Conservation (phyloP, 2,329 filamentous ascomycete species). For the Cadophora luteo-olivacea region DNA sequence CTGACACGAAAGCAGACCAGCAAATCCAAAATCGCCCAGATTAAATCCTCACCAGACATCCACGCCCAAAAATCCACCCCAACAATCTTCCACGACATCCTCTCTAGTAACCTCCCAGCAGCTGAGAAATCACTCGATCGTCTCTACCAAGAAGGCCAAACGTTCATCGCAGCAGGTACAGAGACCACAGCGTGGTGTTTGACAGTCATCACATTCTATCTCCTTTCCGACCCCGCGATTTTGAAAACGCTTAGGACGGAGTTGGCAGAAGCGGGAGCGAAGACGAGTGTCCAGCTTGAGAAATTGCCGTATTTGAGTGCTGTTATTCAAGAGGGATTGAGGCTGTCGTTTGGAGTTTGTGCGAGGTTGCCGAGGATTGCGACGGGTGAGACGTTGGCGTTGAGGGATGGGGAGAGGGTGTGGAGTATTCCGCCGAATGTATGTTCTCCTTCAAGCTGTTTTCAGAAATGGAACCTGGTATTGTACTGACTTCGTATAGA, state of each 20-base stretch:
- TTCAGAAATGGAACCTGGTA: background rate
- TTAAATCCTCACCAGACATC: background rate
- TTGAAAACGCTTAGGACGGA: slow-evolving; percentile 45
- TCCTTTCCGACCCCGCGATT: slow-evolving; percentile 45
- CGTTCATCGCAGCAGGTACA: slow-evolving; percentile 46
- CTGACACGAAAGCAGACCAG: background rate
- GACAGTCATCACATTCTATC: slow-evolving; percentile 45
- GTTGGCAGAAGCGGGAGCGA: slow-evolving; percentile 32
- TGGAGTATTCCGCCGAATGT: slow-evolving; percentile 6
- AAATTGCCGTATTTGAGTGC: slow-evolving; percentile 43
- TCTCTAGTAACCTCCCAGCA: slow-evolving; percentile 41
- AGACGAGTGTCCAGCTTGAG: slow-evolving; percentile 26
- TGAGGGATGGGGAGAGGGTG: slow-evolving; percentile 6
- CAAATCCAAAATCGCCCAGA: slow-evolving; percentile 3
- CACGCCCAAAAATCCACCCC: background rate
- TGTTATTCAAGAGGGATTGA: slow-evolving; percentile 44
- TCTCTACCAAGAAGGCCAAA: slow-evolving; percentile 43
- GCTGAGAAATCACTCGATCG: slow-evolving; percentile 45
- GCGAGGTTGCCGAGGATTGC: slow-evolving; percentile 8
- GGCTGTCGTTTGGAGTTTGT: slow-evolving; percentile 11
- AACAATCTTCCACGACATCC: slow-evolving; percentile 38
- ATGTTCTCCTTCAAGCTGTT: background rate
- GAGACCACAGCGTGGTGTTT: slow-evolving; percentile 48
- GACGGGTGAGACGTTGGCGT: background rate
- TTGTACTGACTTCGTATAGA: background rate